phyloP scores from a whole-genome alignment of 441 rosid genomes.

The Gossypium aridum region DNA sequence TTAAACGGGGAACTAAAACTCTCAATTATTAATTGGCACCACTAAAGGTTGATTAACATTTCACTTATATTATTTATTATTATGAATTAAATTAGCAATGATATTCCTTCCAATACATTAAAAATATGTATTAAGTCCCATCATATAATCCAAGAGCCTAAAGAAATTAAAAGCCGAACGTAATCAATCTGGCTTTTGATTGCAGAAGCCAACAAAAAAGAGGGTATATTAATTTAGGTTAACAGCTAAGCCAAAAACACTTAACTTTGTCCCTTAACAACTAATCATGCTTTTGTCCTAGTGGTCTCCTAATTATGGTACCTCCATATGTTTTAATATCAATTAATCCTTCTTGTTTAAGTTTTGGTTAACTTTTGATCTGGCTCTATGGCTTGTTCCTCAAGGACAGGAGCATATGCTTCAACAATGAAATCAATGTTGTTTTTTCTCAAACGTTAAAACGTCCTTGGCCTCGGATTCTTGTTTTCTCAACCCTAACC shows the following conservation, averaged over 20 bases:
- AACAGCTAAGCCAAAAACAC: neutral
- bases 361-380: neutral
- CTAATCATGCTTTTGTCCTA: constrained; percentile 2
- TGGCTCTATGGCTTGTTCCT: neutral
- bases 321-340: neutral
- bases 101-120: neutral
- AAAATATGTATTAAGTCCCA: neutral
- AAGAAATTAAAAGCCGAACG: neutral
- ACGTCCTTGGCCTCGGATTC: constrained; percentile 7
- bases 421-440: neutral
- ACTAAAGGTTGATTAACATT: neutral
- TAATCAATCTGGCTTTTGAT: neutral
- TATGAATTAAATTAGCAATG: neutral
- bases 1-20: neutral
- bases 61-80: neutral
- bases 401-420: neutral
- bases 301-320: neutral
- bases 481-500: neutral
- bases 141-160: neutral
- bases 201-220: neutral
- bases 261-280: neutral
- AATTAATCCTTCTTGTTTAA: neutral
- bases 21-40: neutral
- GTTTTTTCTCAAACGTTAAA: neutral
- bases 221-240: neutral